Evolutionary conservation across 2,329 filamentous ascomycete genomes (phyloP), one percentile per base, ranked within the genome.

Genomic region (Cryphonectria parasitica): DNA sequence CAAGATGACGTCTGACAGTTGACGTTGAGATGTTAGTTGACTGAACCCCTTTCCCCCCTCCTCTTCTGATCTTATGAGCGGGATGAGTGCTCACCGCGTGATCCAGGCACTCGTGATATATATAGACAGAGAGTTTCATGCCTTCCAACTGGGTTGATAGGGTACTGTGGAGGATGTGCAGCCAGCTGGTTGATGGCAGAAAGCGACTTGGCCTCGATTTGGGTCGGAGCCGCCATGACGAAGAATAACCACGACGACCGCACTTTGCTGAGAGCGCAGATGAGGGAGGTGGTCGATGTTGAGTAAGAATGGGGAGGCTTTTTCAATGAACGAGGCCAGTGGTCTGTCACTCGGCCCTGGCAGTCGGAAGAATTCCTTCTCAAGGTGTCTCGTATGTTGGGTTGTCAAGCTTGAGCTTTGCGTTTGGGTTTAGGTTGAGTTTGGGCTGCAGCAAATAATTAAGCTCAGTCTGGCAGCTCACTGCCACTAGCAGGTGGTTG

Each of bases 61-160:
- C 36, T 39, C 36, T 39, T 11, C 36, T 39, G 11, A 13, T 10
- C 36, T 39, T 13, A 19, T 49, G 56, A 65, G 63, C 28, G 69
- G 70, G 67, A 28, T 67, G 34, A 45, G 61, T 34, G 79, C 83
- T 74, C 84, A 95, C 94, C 93, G 90, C 90, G 89, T 73, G 92
- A 97, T 31, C 95, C 95, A 0, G 96, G 96, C 0, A 99, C 95
- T 74, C 95, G 87, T 49, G 95, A 94, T 74, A 99, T 97, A 81
- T 99, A 99, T 56, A 99, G 87, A 2, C 91, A 90, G 66, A 98
- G 81, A 4, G 93, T 90, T 65, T 93, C 89, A 73, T 91, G 88
- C 73, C 84, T 88, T 75, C 87, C 83, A 3, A 90, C 88, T 6
- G 93, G 92, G 77, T 93, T 93, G 76, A 91, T 88, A 65, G 94